Evolutionary conservation across 2,329 filamentous ascomycete species (phyloP), one percentile per base, ranked within the genome.

Genomic region (Epicoccum sorghinum): DNA sequence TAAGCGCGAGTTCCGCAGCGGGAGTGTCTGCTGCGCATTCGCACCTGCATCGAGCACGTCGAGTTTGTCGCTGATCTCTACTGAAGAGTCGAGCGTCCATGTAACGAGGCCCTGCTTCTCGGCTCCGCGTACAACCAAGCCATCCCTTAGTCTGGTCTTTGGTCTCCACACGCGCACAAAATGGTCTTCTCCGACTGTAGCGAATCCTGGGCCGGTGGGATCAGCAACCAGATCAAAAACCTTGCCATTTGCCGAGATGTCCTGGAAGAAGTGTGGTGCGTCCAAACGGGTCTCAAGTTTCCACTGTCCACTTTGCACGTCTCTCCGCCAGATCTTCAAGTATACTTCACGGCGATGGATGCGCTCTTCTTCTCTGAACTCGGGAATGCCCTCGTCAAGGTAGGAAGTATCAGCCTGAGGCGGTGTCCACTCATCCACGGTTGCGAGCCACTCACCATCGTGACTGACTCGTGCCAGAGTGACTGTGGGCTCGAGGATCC

Each of bases 381-480:
- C 74, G 10, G 73, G 66, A 46, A 80, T 74, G 2, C 71, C 71
- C 58, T 74, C 70, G 29, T 71, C 67, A 25, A 89, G 73, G 51
- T 82, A 82, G 35, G 84, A 82, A 12, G 90, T 75, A 68, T 97
- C 92, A 55, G 83, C 79, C 10, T 79, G 77, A 8, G 90, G 86
- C 1, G 92, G 92, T 46, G 83, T 82, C 95, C 95, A 99, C 67
- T 93, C 90, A 70, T 99, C 95, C 1, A 96, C 84, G 1, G 91
- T 97, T 4, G 89, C 93, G 52, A 99, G 83, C 93, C 93, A 98
- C 61, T 86, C 83, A 14, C 93, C 93, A 68, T 98, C 89, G 44
- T 83, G 79, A 38, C 90, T 93, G 62, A 95, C 86, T 38, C 87
- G 84, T 45, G 98, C 79, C 51, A 89, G 84, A 6, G 85, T 88